A percentile compares a stretch with the other conserved stretches of the same genome.
phyloP scores from a whole-genome alignment of 2,329 filamentous ascomycete species.

The Rosellinia necatrix region DNA sequence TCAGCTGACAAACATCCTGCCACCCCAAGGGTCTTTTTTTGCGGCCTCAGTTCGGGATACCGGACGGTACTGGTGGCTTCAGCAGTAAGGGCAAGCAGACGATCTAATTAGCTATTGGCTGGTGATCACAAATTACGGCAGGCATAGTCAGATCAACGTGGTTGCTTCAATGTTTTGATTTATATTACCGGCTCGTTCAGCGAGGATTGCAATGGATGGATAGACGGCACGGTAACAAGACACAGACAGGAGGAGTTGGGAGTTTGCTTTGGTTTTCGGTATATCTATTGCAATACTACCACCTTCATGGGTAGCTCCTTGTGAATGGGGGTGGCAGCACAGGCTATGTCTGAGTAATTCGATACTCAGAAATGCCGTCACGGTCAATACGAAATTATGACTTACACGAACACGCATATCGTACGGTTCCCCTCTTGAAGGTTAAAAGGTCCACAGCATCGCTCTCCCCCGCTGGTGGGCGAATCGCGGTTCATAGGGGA shows the following conservation, averaged over 20 bases:
- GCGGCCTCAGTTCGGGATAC: background rate
- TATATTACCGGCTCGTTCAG: slow-evolving; percentile 6
- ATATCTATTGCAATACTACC: slow-evolving; percentile 8
- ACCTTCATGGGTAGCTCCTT: background rate
- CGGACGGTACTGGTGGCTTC: slow-evolving; percentile 2
- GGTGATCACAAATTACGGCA: background rate
- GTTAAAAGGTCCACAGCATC: background rate
- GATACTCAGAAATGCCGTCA: background rate
- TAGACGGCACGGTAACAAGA: slow-evolving; percentile 3
- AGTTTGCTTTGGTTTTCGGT: slow-evolving; percentile 14
- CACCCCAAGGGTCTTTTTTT: background rate
- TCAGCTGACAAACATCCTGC: background rate
- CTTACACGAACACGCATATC: slow-evolving; percentile 7
- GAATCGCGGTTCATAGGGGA: background rate
- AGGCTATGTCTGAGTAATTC: background rate
- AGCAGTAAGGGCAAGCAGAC: background rate
- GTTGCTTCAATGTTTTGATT: slow-evolving; percentile 4
- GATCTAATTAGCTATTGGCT: background rate
- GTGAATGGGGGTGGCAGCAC: background rate
- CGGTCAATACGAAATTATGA: slow-evolving; percentile 15
- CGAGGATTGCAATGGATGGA: slow-evolving; percentile 11
- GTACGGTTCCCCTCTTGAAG: background rate
- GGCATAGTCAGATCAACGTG: background rate
- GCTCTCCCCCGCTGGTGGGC: background rate
- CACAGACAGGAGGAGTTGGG: background rate